phyloP scores from a whole-genome alignment of 2,329 filamentous ascomycete species.

The Hypoxylon sp. region DNA sequence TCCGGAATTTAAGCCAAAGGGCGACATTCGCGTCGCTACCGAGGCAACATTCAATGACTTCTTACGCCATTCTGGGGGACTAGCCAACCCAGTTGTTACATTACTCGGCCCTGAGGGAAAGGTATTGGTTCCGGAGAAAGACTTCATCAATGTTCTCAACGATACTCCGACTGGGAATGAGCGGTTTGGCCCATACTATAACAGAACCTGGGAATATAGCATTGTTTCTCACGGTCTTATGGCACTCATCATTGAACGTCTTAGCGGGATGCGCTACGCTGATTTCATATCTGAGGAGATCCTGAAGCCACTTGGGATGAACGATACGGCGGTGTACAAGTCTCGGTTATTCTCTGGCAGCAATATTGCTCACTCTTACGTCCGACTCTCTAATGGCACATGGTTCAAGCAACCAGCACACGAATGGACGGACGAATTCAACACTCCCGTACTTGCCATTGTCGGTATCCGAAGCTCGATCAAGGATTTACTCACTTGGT shows the following conservation, averaged over 20 bases:
- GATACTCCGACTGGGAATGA: conserved; percentile 7
- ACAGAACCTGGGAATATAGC: conserved; percentile 13
- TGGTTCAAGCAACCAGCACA: conserved; percentile 11
- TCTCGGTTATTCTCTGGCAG: neutral
- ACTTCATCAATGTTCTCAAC: conserved; percentile 20
- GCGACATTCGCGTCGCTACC: conserved; percentile 7
- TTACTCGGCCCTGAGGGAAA: conserved; percentile 11
- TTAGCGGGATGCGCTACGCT: conserved; percentile 5
- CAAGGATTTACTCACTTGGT: conserved; percentile 16
- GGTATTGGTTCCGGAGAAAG: conserved; percentile 7
- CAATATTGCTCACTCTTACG: conserved; percentile 12
- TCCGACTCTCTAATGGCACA: conserved; percentile 2
- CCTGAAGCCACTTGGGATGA: conserved; percentile 16
- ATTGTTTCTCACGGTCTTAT: conserved; percentile 11
- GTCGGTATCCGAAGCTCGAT: conserved; percentile 15
- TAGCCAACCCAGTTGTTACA: conserved; percentile 14
- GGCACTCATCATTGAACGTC: conserved; percentile 12
- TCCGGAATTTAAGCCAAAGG: conserved; percentile 7
- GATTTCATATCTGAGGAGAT: conserved; percentile 11
- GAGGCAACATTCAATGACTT: conserved; percentile 15
- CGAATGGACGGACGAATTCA: conserved; percentile 12
- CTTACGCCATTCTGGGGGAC: conserved; percentile 14
- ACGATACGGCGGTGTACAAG: conserved; percentile 12
- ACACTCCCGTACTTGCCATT: conserved; percentile 9
- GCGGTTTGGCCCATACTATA: conserved; percentile 6